Conservation (phyloP, 495 filamentous ascomycete genomes). For the Lepidopterella palustris region DNA sequence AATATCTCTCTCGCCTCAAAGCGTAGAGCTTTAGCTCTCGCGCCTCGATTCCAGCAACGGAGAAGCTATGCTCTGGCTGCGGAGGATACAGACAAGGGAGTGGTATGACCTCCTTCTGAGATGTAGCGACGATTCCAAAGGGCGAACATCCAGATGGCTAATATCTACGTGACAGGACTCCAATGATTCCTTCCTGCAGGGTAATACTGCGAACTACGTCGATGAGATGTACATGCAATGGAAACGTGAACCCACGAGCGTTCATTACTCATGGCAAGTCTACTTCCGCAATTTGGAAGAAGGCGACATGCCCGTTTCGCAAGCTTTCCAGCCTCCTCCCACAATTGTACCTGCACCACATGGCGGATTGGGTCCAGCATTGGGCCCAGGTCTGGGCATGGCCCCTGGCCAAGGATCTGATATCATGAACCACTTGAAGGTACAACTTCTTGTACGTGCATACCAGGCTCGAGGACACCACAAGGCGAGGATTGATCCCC, state of each 20-base stretch:
- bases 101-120: slow-evolving; percentile 35
- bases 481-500: slow-evolving; percentile 94
- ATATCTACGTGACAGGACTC: slow-evolving; percentile 53
- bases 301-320: slow-evolving; percentile 92
- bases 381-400: slow-evolving; percentile 64
- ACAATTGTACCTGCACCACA: slow-evolving; percentile 75
- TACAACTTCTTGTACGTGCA: slow-evolving; percentile 90
- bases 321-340: slow-evolving; percentile 92
- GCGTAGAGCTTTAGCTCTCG: slow-evolving; percentile 47
- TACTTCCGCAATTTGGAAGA: slow-evolving; percentile 99
- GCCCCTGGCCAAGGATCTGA: slow-evolving; percentile 65
- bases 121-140: not conserved
- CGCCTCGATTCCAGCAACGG: slow-evolving; percentile 41
- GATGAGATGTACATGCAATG: slow-evolving; percentile 99
- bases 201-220: slow-evolving; percentile 95
- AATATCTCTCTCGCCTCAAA: slow-evolving; percentile 38
- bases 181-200: slow-evolving; percentile 89
- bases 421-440: slow-evolving; percentile 95
- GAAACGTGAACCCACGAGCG: slow-evolving; percentile 87
- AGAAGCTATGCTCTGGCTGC: slow-evolving; percentile 52
- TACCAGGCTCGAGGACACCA: slow-evolving; percentile 98
- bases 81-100: slow-evolving; percentile 48
- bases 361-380: slow-evolving; percentile 63
- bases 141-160: slow-evolving; percentile 6
- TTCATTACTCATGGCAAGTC: slow-evolving; percentile 97